Percentiles rank a stretch among this genome's conserved stretches.
Evolutionary conservation across 73 alveolate species (phyloP).

Genomic region (Symbiodinium natans): DNA sequence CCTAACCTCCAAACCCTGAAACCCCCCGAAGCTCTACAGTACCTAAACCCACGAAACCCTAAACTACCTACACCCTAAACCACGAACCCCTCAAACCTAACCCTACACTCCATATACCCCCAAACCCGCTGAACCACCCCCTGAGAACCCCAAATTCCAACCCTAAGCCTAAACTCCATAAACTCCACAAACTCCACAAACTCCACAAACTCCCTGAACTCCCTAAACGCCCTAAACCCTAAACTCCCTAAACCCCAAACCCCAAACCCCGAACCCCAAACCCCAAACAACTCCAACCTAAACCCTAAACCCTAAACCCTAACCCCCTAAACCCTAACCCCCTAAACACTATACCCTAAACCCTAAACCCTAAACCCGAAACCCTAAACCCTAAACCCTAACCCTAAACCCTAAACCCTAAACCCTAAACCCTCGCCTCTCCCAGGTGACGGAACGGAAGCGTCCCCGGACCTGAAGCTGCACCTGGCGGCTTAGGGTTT

Average conservation of each 20-base stretch:
- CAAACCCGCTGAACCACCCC: neutral
- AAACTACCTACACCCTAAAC: neutral
- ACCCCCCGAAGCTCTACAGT: neutral
- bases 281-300: neutral
- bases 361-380: neutral
- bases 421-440: neutral
- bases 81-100: neutral
- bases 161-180: neutral
- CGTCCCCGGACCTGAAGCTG: conserved; percentile 71
- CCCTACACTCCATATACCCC: neutral
- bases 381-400: neutral
- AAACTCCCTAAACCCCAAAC: no score
- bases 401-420: neutral
- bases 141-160: neutral
- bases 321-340: neutral
- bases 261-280: no score
- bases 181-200: no score
- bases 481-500: conserved; percentile 22
- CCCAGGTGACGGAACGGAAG: conserved; percentile 82
- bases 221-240: no score
- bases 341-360: neutral
- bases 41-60: neutral
- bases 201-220: no score
- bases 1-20: neutral
- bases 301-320: neutral